Base-by-base conservation (phyloP, 2,329 filamentous ascomycete species). In the Colletotrichum eremochloae region DNA sequence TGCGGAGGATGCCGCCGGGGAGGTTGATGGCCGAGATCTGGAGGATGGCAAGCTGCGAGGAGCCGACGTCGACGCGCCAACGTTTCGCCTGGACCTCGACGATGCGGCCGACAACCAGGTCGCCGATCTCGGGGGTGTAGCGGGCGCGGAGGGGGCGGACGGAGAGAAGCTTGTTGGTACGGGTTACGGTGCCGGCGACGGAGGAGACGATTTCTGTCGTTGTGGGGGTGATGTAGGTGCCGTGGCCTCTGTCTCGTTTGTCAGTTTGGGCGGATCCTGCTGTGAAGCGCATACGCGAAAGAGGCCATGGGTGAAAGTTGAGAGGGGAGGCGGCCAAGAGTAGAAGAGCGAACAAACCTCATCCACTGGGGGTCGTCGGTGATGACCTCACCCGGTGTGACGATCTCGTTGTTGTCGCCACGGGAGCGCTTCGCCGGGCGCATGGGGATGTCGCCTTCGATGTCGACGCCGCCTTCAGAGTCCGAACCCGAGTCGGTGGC, bases 281-380 rank as follows among this genome's bases (percentile, higher is more conserved):
- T 31, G 29, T 31, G 29, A 1, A 53, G 29, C 50, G 18, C 33
- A 44, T n/a, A 29, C 53, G 42, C 15, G 40, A 29, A 55, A 56
- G 46, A 67, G 20, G 31, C 29, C 40, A 20, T 53, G 29, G 50
- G 24, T 9, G 29, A 20, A 33, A 20, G 24, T 15, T 7, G 31
- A 15, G 46, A 52, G 46, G 20, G 12, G 24, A 14, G 15, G 29
- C 31, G 31, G 60, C 5, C 24, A 11, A 33, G 38, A 24, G 6
- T 40, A 48, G 57, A 46, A 46, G 60, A 62, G 33, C 14, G 50
- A 46, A 75, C 84, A 64, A 83, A 91, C 89, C 91, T 91, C 96
- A 98, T 98, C 94, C 94, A 98, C 86, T 98, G 95, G n/a, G 94
- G 89, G 82, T 98, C 95, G 75, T 92, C 89, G 14, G 96, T 98